Base-by-base conservation (phyloP, 2,329 filamentous ascomycete genomes). In the Ophiostoma ulmi region DNA sequence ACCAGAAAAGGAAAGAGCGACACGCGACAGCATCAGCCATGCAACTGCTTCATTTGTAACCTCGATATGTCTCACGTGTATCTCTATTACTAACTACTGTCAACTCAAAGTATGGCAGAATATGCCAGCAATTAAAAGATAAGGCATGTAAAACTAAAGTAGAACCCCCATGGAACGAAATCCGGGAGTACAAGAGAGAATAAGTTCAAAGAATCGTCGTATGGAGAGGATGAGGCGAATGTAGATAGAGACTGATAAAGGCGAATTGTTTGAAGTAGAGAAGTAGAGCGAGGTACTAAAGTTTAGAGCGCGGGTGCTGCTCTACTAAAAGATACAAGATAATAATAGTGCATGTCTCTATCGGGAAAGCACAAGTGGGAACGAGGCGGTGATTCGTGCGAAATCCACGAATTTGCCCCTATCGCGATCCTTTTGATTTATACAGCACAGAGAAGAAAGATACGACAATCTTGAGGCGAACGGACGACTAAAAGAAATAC, bases 1-100 rank as follows among this genome's bases (percentile, higher is more conserved):
- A 65, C 70, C 67, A 17, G 61, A 71, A 69, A 66, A 66, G 67
- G 70, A 65, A 71, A 69, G 70, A 41, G 58, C 58, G 58, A 63
- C 58, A 20, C 26, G 58, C 52, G 22, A 26, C 52, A 58, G 3
- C 52, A 58, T 58, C 13, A 48, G 5, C 52, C 52, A 58, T 22
- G 22, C 52, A 17, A 58, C 22, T 58, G n/a, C 52, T 17, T 58
- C 52, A 20, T 22, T 5, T 22, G n/a, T 22, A 22, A 22, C 22
- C 6, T 58, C n/a, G n/a, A 10, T 22, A 22, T n/a, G 2, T n/a
- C 41, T 6, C 41, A 44, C 41, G 41, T 44, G 41, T n/a, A 48
- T 20, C 1, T 39, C 44, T 5, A 48, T 20, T 48, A 44, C 41
- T 14, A 17, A 5, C 0, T 44, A 48, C n/a, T 39, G 11, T 39